Evolutionary conservation across 2,329 filamentous ascomycete genomes (phyloP).

Genomic region (Aspergillus aculeatinus): DNA sequence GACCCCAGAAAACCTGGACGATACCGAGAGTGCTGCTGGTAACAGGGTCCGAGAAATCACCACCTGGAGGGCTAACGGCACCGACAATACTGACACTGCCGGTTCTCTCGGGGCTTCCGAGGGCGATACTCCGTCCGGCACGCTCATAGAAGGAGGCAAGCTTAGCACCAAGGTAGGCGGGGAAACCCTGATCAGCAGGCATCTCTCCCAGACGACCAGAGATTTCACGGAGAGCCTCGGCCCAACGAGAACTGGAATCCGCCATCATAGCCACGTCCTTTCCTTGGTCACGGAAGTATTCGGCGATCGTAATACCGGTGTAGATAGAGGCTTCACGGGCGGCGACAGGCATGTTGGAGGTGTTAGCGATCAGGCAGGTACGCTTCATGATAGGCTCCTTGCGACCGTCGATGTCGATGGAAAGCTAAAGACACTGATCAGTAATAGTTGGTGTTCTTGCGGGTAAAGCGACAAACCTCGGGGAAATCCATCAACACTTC

Average conservation of each 20-base stretch:
- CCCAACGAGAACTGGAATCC: conserved; percentile 96
- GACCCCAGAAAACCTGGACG: conserved; percentile 99
- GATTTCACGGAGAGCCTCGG: conserved; percentile 96
- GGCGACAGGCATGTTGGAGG: conserved; percentile 99
- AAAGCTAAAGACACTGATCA: conserved; percentile 56
- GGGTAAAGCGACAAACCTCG: conserved; percentile 56
- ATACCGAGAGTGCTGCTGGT: conserved; percentile 92
- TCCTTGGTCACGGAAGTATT: conserved; percentile 96
- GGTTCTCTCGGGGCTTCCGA: conserved; percentile 83
- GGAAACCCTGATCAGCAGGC: conserved; percentile 99
- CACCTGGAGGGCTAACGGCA: conserved; percentile 93
- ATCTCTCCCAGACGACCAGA: conserved; percentile 98
- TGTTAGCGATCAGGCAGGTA: conserved; percentile 96
- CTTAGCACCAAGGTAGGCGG: conserved; percentile 93
- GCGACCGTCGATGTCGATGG: conserved; percentile 89
- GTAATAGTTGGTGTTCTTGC: background rate
- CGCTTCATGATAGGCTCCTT: conserved; percentile 99
- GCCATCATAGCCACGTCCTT: conserved; percentile 99
- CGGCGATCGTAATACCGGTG: conserved; percentile 89
- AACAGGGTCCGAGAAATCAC: conserved; percentile 98
- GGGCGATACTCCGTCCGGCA: conserved; percentile 79
- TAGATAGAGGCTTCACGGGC: conserved; percentile 98
- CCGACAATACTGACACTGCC: conserved; percentile 98
- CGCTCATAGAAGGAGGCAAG: conserved; percentile 99
- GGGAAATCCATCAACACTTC: conserved; percentile 99